Conservation (phyloP, 306 rosid genomes). For the Heteromeles arbutifolia region DNA sequence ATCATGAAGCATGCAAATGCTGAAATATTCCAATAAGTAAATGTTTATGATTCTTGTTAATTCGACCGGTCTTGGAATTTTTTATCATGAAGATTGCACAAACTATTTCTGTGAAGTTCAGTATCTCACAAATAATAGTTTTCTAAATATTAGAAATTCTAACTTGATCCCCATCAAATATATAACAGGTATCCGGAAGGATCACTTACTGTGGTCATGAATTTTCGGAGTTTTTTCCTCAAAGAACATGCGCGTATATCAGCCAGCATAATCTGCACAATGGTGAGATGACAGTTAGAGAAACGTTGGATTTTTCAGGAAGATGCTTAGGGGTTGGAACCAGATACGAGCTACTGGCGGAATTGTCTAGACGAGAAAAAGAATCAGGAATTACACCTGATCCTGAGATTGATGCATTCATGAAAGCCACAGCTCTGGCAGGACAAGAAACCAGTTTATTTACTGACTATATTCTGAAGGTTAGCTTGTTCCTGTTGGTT, state of each 20-base stretch:
- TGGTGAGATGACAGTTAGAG: constrained; percentile 81
- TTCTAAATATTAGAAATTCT: not conserved
- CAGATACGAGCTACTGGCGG: constrained; percentile 48
- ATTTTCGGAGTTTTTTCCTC: constrained; percentile 67
- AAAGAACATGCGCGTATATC: constrained; percentile 68
- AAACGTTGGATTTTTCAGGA: constrained; percentile 62
- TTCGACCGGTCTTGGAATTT: not conserved
- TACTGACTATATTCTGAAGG: constrained; percentile 79
- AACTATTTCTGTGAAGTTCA: not conserved
- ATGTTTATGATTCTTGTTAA: not conserved
- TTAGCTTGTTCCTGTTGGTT: constrained; percentile 16
- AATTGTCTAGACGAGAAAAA: constrained; percentile 53
- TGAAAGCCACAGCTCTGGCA: constrained; percentile 65
- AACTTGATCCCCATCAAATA: no score
- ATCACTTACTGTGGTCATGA: constrained; percentile 76
- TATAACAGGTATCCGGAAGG: constrained; percentile 49
- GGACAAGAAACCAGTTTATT: constrained; percentile 63
- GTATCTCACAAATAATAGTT: no score
- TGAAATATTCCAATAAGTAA: not conserved
- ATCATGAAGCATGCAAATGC: not conserved
- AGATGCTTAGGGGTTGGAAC: constrained; percentile 71
- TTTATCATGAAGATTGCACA: not conserved
- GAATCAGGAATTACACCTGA: constrained; percentile 59
- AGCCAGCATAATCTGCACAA: constrained; percentile 74
- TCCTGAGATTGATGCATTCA: constrained; percentile 77